phyloP scores from a whole-genome alignment of 2,329 filamentous ascomycete genomes.

The Penicillium sp. region DNA sequence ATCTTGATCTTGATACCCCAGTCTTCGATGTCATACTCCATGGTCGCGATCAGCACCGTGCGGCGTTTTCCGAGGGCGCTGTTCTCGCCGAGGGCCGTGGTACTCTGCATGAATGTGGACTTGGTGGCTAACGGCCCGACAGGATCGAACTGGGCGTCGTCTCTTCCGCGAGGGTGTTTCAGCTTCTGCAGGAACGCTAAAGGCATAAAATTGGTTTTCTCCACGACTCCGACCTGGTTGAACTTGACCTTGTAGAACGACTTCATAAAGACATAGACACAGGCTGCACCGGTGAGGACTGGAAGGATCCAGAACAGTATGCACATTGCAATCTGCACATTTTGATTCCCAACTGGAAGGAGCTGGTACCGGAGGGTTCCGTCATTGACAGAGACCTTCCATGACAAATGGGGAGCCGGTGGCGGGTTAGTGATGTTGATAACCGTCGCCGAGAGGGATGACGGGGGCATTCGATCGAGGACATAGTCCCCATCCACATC shows the following conservation, averaged over 20 bases:
- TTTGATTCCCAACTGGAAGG: slow-evolving; percentile 52
- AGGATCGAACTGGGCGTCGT: slow-evolving; percentile 30
- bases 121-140: slow-evolving; percentile 38
- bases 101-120: slow-evolving; percentile 39
- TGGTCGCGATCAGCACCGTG: slow-evolving; percentile 65
- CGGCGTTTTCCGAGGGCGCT: slow-evolving; percentile 36
- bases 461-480: slow-evolving; percentile 61
- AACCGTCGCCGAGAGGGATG: slow-evolving; percentile 53
- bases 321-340: slow-evolving; percentile 54
- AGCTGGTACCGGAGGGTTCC: slow-evolving; percentile 51
- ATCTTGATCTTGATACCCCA: slow-evolving; percentile 71
- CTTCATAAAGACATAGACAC: slow-evolving; percentile 58
- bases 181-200: slow-evolving; percentile 38
- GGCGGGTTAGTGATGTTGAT: slow-evolving; percentile 60
- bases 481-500: slow-evolving; percentile 60
- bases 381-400: slow-evolving; percentile 57
- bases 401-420: slow-evolving; percentile 54
- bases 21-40: slow-evolving; percentile 71
- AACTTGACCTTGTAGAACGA: slow-evolving; percentile 64
- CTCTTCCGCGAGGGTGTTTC: slow-evolving; percentile 28
- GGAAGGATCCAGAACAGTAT: slow-evolving; percentile 57
- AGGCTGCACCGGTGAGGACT: slow-evolving; percentile 48
- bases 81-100: slow-evolving; percentile 30
- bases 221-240: slow-evolving; percentile 56
- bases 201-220: slow-evolving; percentile 46